Conservation (phyloP, 805 yeast species). For the Candida ipomoeae region DNA sequence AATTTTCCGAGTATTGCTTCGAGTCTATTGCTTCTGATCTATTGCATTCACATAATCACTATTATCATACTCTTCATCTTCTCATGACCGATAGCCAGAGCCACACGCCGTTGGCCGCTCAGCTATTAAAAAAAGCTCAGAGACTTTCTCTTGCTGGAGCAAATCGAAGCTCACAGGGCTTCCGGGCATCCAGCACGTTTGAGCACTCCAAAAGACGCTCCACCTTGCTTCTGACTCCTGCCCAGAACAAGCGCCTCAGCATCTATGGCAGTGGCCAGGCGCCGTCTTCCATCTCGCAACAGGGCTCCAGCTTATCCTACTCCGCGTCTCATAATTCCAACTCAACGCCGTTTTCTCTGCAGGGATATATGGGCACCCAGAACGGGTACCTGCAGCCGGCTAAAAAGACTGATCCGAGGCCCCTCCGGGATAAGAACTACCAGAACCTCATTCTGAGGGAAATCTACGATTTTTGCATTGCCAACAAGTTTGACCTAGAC, state of each 20-base stretch:
- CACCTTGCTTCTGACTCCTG: slow-evolving; percentile 30
- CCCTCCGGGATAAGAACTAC: slow-evolving; percentile 67
- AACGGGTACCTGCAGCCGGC: neutral
- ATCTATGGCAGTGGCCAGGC: slow-evolving; percentile 4
- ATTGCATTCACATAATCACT: no score
- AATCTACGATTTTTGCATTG: slow-evolving; percentile 57
- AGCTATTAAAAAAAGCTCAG: slow-evolving; percentile 12
- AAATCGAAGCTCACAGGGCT: slow-evolving; percentile 14
- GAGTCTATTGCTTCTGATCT: no score
- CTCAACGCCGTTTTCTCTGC: slow-evolving; percentile 11
- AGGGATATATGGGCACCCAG: slow-evolving; percentile 1
- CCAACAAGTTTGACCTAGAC: slow-evolving; percentile 68
- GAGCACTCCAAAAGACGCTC: slow-evolving; percentile 27
- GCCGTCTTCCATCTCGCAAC: neutral
- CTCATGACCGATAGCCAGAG: slow-evolving; percentile 10
- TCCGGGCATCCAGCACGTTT: slow-evolving; percentile 18
- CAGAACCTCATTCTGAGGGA: slow-evolving; percentile 65
- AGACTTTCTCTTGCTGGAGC: slow-evolving; percentile 20
- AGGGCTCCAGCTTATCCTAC: neutral
- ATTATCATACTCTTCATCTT: neutral
- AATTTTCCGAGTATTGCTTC: no score
- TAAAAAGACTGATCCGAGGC: slow-evolving; percentile 57
- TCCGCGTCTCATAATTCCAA: neutral
- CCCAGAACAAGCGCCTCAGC: slow-evolving; percentile 23
- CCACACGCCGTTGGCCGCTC: slow-evolving; percentile 15